A percentile compares a stretch with the other conserved stretches of the same genome.
phyloP scores from a whole-genome alignment of 805 yeast genomes.

The Saccharomyces cerevisiae region DNA sequence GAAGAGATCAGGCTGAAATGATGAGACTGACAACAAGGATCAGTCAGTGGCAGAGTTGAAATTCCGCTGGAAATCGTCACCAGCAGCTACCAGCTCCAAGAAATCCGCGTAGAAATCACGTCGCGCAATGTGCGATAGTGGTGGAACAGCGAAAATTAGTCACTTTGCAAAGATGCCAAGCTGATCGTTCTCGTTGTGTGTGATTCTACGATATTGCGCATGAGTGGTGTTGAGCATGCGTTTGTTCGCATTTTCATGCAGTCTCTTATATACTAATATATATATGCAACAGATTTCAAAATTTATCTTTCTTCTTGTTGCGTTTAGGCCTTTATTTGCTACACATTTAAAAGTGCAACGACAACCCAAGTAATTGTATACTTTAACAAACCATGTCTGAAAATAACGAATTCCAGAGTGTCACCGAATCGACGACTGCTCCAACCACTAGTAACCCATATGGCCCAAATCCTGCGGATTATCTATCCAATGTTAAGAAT shows the following conservation, averaged over 20 bases:
- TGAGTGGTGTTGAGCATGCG: background rate
- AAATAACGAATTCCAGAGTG: conserved; percentile 11
- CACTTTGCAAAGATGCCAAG: background rate
- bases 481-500: conserved; percentile 74
- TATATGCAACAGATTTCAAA: background rate
- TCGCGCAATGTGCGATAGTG: background rate
- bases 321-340: background rate
- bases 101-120: background rate
- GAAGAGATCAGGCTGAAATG: background rate
- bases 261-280: background rate
- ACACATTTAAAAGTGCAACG: background rate
- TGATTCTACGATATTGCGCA: background rate
- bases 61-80: background rate
- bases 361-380: background rate
- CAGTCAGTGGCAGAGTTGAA: background rate
- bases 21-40: background rate
- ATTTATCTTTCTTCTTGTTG: background rate
- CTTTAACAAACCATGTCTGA: background rate
- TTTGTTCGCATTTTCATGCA: background rate
- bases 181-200: background rate
- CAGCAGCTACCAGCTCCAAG: background rate
- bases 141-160: background rate
- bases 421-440: conserved; percentile 9
- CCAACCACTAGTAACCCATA: conserved; percentile 55
- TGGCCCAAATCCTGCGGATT: conserved; percentile 93